A percentile compares a stretch with the other conserved stretches of the same genome.
Evolutionary conservation across 805 yeast genomes (phyloP).

Genomic region (Candida ipomoeae): DNA sequence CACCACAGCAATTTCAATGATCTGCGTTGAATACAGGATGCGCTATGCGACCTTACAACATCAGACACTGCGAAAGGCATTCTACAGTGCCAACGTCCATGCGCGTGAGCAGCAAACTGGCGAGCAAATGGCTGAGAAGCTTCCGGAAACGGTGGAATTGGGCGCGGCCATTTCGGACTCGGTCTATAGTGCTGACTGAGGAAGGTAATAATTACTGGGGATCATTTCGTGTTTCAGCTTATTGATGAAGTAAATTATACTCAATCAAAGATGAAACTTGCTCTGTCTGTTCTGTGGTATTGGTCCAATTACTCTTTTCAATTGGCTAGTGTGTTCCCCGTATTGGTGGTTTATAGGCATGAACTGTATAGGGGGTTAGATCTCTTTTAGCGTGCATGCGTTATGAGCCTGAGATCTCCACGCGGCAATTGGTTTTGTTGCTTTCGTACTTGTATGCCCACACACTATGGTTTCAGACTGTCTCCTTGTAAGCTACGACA

Average conservation of each 20-base stretch:
- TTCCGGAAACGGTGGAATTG: background rate
- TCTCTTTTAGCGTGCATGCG: background rate
- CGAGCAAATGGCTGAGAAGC: background rate
- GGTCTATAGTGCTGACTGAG: background rate
- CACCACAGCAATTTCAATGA: constrained; percentile 4
- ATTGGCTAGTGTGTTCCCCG: background rate
- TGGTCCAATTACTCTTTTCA: too few relatives aligned
- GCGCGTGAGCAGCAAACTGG: background rate
- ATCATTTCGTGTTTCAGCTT: too few relatives aligned
- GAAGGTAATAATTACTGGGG: too few relatives aligned
- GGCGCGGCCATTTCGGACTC: background rate
- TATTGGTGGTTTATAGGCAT: background rate
- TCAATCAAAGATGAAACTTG: too few relatives aligned
- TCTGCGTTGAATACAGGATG: background rate
- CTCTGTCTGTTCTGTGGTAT: too few relatives aligned
- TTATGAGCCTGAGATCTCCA: background rate
- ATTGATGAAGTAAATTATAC: too few relatives aligned
- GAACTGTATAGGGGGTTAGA: background rate
- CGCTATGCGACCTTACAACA: constrained; percentile 4
- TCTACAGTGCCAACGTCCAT: background rate
- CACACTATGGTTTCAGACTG: background rate
- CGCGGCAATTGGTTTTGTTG: background rate
- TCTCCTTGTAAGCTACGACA: background rate
- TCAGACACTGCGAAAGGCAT: background rate
- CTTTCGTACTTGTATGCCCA: background rate